phyloP scores from a whole-genome alignment of 2,329 filamentous ascomycete species.

The Neodidymelliopsis sp. region DNA sequence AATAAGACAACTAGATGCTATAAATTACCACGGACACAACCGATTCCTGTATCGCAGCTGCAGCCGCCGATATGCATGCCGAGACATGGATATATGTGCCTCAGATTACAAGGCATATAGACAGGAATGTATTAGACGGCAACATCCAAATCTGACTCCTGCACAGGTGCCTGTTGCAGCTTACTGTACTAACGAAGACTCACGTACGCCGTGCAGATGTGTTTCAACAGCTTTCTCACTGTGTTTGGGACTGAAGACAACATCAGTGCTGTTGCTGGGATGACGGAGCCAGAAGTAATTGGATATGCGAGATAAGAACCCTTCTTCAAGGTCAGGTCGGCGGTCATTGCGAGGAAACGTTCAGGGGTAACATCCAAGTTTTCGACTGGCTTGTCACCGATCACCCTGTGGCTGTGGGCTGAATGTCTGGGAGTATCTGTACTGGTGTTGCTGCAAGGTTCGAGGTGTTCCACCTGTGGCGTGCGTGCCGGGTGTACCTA shows the following conservation, averaged over 20 bases:
- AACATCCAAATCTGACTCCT: constrained; percentile 6
- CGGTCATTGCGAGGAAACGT: not conserved
- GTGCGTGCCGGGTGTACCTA: not conserved
- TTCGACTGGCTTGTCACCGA: not conserved
- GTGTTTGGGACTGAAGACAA: not conserved
- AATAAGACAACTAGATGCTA: constrained; percentile 1
- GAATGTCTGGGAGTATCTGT: not conserved
- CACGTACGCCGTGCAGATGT: not conserved
- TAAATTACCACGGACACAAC: not conserved
- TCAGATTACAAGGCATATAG: not conserved
- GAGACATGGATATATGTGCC: not conserved
- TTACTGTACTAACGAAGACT: constrained; percentile 2
- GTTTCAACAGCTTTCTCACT: not conserved
- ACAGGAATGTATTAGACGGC: constrained; percentile 1
- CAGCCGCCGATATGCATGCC: not conserved
- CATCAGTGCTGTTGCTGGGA: not conserved
- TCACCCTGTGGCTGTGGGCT: constrained; percentile 1
- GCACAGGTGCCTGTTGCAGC: constrained; percentile 7
- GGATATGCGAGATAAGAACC: not conserved
- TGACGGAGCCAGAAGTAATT: constrained; percentile 4
- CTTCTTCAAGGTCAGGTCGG: not conserved
- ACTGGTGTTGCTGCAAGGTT: not conserved
- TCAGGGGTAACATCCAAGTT: not conserved
- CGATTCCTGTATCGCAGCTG: not conserved
- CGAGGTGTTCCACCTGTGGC: not conserved